phyloP scores from a whole-genome alignment of 495 filamentous ascomycete genomes.

The Aspergillus kassunensis region DNA sequence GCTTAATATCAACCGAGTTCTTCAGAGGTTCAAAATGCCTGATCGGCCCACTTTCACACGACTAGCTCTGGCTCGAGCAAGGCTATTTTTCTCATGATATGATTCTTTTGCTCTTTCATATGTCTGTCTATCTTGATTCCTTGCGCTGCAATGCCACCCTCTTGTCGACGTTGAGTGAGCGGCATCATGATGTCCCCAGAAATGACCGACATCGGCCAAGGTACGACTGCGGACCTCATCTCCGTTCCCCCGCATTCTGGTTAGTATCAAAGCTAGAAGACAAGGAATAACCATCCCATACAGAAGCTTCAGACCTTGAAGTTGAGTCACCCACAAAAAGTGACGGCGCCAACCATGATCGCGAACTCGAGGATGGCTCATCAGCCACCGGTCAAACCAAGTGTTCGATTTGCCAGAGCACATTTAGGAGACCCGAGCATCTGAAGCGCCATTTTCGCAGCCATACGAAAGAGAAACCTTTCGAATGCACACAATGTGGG shows the following conservation, averaged over 20 bases:
- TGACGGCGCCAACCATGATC: constrained; percentile 20
- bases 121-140: not conserved
- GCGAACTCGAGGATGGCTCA: constrained; percentile 15
- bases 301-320: constrained; percentile 20
- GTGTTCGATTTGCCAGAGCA: constrained; percentile 50
- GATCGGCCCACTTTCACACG: constrained; percentile 10
- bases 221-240: constrained; percentile 16
- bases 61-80: not conserved
- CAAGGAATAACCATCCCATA: not conserved
- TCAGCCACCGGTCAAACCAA: constrained; percentile 25
- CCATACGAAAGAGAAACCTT: constrained; percentile 67
- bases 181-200: constrained; percentile 33
- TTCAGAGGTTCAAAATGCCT: not conserved
- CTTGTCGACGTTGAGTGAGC: constrained; percentile 6
- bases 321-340: constrained; percentile 7
- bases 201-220: constrained; percentile 25
- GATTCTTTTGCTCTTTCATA: not conserved
- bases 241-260: constrained; percentile 6
- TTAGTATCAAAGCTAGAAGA: not conserved
- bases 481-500: constrained; percentile 62
- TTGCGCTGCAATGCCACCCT: constrained; percentile 19
- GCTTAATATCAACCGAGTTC: constrained; percentile 1
- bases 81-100: constrained; percentile 17
- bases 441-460: constrained; percentile 68
- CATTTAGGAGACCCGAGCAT: constrained; percentile 67